Base-by-base conservation (phyloP, 495 filamentous ascomycete genomes). In the Hypoxylon perforatum region DNA sequence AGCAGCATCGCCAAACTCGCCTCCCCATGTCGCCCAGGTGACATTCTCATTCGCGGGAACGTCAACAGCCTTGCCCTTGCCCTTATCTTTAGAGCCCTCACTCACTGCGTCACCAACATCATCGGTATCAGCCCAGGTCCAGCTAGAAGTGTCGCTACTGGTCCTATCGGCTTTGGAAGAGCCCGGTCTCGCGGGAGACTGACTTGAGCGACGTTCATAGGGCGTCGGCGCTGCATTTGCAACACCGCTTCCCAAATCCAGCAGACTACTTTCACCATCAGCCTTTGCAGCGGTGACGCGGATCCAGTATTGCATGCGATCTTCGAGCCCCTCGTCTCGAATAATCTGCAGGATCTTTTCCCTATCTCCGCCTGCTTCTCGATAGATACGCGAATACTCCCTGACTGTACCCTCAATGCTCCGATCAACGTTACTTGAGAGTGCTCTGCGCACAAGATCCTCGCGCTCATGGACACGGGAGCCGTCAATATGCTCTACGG, bases 271-370 rank as follows among this genome's bases (percentile, higher is more conserved):
- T n/a, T 17, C 55, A 19, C 33, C 25, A 8, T 44, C 10, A 38
- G 47, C 28, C n/a, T 49, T 65, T 39, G 36, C 53, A 30, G 52
- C 19, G 23, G 41, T 80, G 14, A 80, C 50, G 10, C 56, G 66
- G 15, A 84, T 69, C 81, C 81, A 85, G 54, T 83, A 82, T 21
- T 79, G 77, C 41, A 91, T 77, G 47, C 85, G 82, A 12, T 84
- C 84, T 39, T 83, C 78, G 11, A 82, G 81, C 22, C 82, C 80
- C 66, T 90, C 88, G 28, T 88, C 83, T 22, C 83, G 81, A 47
- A 91, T 87, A 11, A 91, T 86, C 39, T 80, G 75, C 6, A 88
- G 64, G 17, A 91, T 85, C 63, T 83, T 81, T 14, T 85, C 78
- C 0, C 84, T 84, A 62, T 90, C 81, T 11, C 89, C 87, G 36